phyloP scores from a whole-genome alignment of 495 filamentous ascomycete species.

The Lepidopterella palustris region DNA sequence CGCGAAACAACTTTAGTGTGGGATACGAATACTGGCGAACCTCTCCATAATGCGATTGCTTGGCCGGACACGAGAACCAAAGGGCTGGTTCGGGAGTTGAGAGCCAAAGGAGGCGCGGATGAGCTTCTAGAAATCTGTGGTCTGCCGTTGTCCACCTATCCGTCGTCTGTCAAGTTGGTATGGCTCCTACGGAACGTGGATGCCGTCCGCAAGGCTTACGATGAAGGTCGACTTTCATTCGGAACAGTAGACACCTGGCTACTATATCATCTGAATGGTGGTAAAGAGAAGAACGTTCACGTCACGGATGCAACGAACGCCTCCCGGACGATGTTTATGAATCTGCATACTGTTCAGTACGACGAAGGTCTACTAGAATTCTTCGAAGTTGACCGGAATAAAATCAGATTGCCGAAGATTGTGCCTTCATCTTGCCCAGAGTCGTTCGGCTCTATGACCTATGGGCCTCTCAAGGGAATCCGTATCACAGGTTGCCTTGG shows the following conservation, averaged over 20 bases:
- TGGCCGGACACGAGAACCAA: conserved; percentile 91
- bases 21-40: conserved; percentile 80
- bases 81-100: conserved; percentile 73
- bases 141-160: conserved; percentile 87
- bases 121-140: conserved; percentile 70
- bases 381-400: conserved; percentile 70
- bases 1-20: conserved; percentile 89
- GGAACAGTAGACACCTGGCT: conserved; percentile 95
- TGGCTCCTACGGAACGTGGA: conserved; percentile 76
- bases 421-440: conserved; percentile 75
- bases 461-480: conserved; percentile 64
- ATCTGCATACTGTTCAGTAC: conserved; percentile 79
- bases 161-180: conserved; percentile 79
- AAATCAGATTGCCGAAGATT: conserved; percentile 76
- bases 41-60: conserved; percentile 82
- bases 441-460: conserved; percentile 63
- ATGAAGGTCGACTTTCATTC: conserved; percentile 73
- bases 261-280: conserved; percentile 83
- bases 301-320: conserved; percentile 93
- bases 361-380: conserved; percentile 75
- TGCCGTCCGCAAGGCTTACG: conserved; percentile 68
- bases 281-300: conserved; percentile 58
- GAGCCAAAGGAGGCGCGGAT: conserved; percentile 57
- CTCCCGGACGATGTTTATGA: conserved; percentile 95
- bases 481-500: conserved; percentile 82